phyloP scores from a whole-genome alignment of 345 rosid genomes.

The Sonneratia alba region DNA sequence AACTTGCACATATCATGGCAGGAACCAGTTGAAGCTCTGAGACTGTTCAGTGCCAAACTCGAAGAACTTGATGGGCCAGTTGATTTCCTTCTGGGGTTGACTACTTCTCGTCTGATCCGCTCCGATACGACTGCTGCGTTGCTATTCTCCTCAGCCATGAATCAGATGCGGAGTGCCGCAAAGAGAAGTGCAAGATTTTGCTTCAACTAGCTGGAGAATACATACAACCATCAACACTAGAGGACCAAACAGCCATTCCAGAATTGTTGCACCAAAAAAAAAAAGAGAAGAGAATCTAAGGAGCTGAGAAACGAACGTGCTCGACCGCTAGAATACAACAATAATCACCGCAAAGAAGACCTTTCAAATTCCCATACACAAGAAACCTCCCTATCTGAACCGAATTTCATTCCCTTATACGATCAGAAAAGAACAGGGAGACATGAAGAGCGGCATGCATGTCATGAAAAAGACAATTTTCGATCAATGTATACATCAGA shows the following conservation, averaged over 20 bases:
- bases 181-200: background rate
- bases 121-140: conserved; percentile 6
- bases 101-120: conserved; percentile 18
- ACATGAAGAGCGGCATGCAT: too few species aligned
- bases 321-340: background rate
- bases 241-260: background rate
- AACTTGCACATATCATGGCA: conserved; percentile 83
- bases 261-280: background rate
- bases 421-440: background rate
- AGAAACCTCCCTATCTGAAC: background rate
- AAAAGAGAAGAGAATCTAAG: too few species aligned
- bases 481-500: background rate
- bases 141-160: background rate
- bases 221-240: background rate
- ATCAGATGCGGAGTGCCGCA: background rate
- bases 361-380: background rate
- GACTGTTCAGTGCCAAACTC: conserved; percentile 32
- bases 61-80: conserved; percentile 18
- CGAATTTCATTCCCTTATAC: background rate
- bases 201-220: background rate
- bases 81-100: conserved; percentile 33
- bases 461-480: background rate
- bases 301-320: too few species aligned
- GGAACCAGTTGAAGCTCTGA: conserved; percentile 65
- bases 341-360: background rate